A percentile compares a stretch with the other conserved stretches of the same genome.
Evolutionary conservation across 306 rosid species (phyloP).

Genomic region (Rubus idaeus): DNA sequence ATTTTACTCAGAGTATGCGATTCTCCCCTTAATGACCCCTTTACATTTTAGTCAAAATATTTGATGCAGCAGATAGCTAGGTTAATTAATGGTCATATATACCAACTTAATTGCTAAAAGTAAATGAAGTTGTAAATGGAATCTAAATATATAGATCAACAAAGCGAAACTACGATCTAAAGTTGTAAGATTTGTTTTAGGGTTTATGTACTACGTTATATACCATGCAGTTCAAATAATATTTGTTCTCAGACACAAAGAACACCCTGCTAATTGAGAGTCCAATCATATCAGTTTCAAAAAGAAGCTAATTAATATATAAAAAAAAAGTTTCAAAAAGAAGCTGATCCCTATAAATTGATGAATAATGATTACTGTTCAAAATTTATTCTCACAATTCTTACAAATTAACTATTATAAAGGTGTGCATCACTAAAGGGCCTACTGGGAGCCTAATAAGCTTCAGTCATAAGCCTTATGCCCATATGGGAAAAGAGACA

Average conservation of each 20-base stretch:
- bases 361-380: background rate
- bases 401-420: background rate
- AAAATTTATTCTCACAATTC: constrained; percentile 2
- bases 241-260: background rate
- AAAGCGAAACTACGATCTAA: too few relatives aligned
- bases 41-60: too few relatives aligned
- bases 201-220: background rate
- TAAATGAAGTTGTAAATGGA: background rate
- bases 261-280: background rate
- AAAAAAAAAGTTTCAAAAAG: background rate
- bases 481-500: constrained; percentile 33
- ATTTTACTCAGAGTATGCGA: too few relatives aligned
- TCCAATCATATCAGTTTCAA: constrained; percentile 8
- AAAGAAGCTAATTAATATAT: too few relatives aligned
- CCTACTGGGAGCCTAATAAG: constrained; percentile 30
- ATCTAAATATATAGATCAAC: background rate
- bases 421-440: constrained; percentile 37
- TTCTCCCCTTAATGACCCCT: too few relatives aligned
- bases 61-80: too few relatives aligned
- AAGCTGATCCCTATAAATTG: background rate
- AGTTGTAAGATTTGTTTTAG: background rate
- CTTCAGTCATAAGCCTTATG: constrained; percentile 38
- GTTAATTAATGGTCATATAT: too few relatives aligned
- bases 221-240: background rate
- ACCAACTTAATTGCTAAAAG: too few relatives aligned